phyloP scores from a whole-genome alignment of 306 rosid species.

The Gastrolobium villosum region DNA sequence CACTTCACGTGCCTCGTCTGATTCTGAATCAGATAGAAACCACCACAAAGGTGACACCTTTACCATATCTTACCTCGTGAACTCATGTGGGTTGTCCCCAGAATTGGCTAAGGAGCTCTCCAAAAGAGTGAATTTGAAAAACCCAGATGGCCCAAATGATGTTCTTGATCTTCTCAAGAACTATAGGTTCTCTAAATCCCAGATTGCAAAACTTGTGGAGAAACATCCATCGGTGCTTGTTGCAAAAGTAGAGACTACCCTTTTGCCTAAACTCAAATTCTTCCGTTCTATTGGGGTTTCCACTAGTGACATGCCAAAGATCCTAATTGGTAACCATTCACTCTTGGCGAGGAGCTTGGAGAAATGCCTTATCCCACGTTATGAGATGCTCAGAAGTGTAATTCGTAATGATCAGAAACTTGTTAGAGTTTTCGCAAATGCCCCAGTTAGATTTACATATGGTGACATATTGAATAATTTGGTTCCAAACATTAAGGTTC shows the following conservation, averaged over 20 bases:
- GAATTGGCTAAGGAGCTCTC: conserved; percentile 40
- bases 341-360: conserved; percentile 45
- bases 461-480: not conserved
- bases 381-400: conserved; percentile 19
- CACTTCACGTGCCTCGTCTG: not conserved
- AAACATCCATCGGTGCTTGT: conserved; percentile 20
- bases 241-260: conserved; percentile 36
- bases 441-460: not conserved
- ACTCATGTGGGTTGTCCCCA: conserved; percentile 52
- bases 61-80: conserved; percentile 46
- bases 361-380: conserved; percentile 43
- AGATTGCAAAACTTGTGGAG: conserved; percentile 33
- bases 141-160: conserved; percentile 17
- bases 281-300: conserved; percentile 51
- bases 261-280: conserved; percentile 57
- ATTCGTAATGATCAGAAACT: conserved; percentile 29
- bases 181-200: conserved; percentile 46
- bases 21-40: not conserved
- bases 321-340: not conserved
- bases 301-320: conserved; percentile 38
- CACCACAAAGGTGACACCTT: conserved; percentile 6
- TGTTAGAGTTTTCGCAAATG: conserved; percentile 34
- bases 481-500: conserved; percentile 42
- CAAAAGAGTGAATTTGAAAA: not conserved
- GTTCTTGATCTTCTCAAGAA: conserved; percentile 43